phyloP scores from a whole-genome alignment of 257 asterid species.

The Craterostigma plantagineum region DNA sequence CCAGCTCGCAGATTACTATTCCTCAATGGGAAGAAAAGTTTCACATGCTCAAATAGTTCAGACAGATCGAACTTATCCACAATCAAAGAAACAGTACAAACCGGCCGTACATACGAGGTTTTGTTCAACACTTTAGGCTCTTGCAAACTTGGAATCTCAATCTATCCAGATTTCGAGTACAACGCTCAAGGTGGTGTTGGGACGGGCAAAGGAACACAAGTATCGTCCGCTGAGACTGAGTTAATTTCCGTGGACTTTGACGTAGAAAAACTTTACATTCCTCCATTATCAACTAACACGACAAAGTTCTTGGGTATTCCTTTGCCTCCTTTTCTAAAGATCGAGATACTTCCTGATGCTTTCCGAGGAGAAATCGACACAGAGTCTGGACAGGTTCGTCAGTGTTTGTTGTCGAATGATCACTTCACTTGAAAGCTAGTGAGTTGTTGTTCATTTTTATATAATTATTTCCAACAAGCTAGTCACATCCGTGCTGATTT shows the following conservation, averaged over 20 bases:
- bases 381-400: constrained; percentile 48
- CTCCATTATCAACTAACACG: constrained; percentile 55
- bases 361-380: constrained; percentile 44
- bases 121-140: constrained; percentile 42
- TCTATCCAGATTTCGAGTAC: constrained; percentile 65
- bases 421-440: not conserved
- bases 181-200: constrained; percentile 71
- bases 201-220: constrained; percentile 28
- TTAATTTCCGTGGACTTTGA: constrained; percentile 37
- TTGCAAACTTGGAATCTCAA: constrained; percentile 73
- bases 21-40: constrained; percentile 10
- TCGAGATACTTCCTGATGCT: constrained; percentile 41
- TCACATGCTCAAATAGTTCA: constrained; percentile 15
- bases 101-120: constrained; percentile 18
- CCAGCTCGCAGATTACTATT: constrained; percentile 8
- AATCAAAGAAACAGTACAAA: too few species aligned
- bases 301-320: constrained; percentile 76
- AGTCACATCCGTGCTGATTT: too few species aligned
- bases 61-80: constrained; percentile 9
- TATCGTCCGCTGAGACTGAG: not conserved
- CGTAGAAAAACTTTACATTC: constrained; percentile 31
- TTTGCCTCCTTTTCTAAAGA: constrained; percentile 64
- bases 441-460: not conserved
- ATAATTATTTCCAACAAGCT: not conserved
- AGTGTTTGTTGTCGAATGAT: constrained; percentile 1